Base-by-base conservation (phyloP, 371 early-diverging fungal genomes). In the Funneliformis caledonium region DNA sequence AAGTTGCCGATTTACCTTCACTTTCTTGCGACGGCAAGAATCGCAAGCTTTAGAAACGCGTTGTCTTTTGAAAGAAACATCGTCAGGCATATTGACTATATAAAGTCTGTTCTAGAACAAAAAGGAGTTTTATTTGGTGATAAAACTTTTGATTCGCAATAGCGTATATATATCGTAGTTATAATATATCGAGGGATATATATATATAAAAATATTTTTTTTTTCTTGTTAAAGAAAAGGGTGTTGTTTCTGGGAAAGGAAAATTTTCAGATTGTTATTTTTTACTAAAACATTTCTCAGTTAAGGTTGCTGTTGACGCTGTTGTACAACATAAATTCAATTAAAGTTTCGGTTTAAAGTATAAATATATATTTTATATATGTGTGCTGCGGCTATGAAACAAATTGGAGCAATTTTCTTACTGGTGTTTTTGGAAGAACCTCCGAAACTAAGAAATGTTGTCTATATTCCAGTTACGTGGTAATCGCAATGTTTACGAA, bases 41-140 rank as follows among this genome's bases (percentile, higher is more conserved):
- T 87, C 87, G 59, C 87, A 86, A 73, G 87, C 87, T 68, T 85
- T 83, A 8, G 85, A 84, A 76, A 85, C 85, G 33, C 87, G 83
- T 64, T 85, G 82, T 42, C 87, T 76, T 61, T 86, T 86, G 59
- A 50, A 75, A 47, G 69, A 12, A 19, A 67, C 56, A 8, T 74
- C 69, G 50, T 81, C 76, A 31, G 72, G 81, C 83, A 82, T 86
- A 45, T 19, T 56, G 56, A 56, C 56, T 19, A 56, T 56, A 56
- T 16, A 56, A 56, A 56, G 56, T 2, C 19, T 19, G 7, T 56
- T 56, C 56, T 56, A 19, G 56, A 19, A 19, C 19, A 56, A 56
- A 19, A 56, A 37, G 37, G 19, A 1, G 19, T 56, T 56, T 14
- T 56, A 37, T 56, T 19, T 19, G 56, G 6, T 56, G 56, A 19